A percentile compares a stretch with the other conserved stretches of the same genome.
Conservation (phyloP, 139 green algal genomes). For the Mychonastes homosphaera region DNA sequence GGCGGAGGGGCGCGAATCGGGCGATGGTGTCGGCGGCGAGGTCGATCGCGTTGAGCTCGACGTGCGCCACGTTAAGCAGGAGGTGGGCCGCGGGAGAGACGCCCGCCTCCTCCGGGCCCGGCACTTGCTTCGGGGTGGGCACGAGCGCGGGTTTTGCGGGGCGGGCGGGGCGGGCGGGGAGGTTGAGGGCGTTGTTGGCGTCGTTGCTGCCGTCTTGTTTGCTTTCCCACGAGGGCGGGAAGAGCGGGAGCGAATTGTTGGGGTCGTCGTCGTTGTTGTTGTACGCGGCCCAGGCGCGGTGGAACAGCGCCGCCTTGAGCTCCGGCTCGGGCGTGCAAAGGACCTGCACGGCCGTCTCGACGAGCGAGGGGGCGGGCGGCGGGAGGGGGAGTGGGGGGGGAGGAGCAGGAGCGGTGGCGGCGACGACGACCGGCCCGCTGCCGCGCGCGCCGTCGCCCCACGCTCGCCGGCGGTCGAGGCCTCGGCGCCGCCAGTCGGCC, state of each 20-base stretch:
- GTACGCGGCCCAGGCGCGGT: slow-evolving; percentile 42
- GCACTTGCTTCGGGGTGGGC: slow-evolving; percentile 26
- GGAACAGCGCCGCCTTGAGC: slow-evolving; percentile 47
- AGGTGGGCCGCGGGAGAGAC: slow-evolving; percentile 43
- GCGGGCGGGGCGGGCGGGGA: slow-evolving; percentile 30
- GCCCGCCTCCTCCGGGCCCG: slow-evolving; percentile 15
- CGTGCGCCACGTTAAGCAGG: slow-evolving; percentile 66
- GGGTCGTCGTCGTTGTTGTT: slow-evolving; percentile 4
- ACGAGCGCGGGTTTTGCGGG: slow-evolving; percentile 43
- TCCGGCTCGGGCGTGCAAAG: slow-evolving; percentile 33
- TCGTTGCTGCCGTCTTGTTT: not conserved
- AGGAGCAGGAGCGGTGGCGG: not conserved
- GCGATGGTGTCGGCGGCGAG: slow-evolving; percentile 76
- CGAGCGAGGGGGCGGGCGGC: not conserved
- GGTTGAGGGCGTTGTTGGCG: slow-evolving; percentile 5
- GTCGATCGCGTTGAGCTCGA: slow-evolving; percentile 73
- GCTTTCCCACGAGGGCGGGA: not conserved
- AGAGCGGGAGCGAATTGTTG: not conserved
- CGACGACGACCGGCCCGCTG: not conserved
- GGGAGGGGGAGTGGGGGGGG: not conserved
- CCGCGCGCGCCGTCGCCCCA: slow-evolving; percentile 12
- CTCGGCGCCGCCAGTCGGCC: slow-evolving; percentile 14
- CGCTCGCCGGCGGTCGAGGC: slow-evolving; percentile 12
- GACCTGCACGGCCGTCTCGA: slow-evolving; percentile 5
- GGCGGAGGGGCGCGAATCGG: slow-evolving; percentile 30